These are phyloP conservation scores for Phytophthora gonapodyides DNA, from an alignment of 352 stramenopile species.

Conservation along the genomic window DNA sequence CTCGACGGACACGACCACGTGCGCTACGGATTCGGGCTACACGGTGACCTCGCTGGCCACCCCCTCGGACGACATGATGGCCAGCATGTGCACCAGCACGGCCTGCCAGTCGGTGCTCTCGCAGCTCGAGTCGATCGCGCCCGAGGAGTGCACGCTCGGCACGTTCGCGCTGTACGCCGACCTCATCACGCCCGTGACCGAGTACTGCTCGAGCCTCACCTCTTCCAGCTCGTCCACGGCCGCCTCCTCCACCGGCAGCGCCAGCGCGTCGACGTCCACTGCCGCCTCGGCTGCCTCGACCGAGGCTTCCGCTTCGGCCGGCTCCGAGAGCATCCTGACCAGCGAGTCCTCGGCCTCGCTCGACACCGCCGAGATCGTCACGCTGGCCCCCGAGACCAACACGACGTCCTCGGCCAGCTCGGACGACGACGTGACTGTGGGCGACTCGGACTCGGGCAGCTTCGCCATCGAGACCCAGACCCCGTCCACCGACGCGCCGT, in stretches of 20 bases:
- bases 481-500: constrained; percentile 17
- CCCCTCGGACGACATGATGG: constrained; percentile 25
- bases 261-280: constrained; percentile 19
- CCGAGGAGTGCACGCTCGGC: constrained; percentile 42
- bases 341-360: constrained; percentile 20
- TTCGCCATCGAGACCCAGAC: constrained; percentile 29
- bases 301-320: constrained; percentile 17
- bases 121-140: constrained; percentile 27
- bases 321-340: constrained; percentile 6
- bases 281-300: constrained; percentile 14
- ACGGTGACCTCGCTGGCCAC: constrained; percentile 28
- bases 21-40: constrained; percentile 40
- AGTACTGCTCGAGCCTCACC: constrained; percentile 27
- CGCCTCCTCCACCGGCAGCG: constrained; percentile 4
- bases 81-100: constrained; percentile 34
- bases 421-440: constrained; percentile 29
- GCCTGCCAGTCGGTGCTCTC: constrained; percentile 40
- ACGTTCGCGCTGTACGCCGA: constrained; percentile 34
- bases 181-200: constrained; percentile 39
- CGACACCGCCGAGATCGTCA: constrained; percentile 25
- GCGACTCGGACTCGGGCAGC: constrained; percentile 37
- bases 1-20: constrained; percentile 22
- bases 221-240: constrained; percentile 14
- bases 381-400: constrained; percentile 26
- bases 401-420: constrained; percentile 35